Conservation (phyloP, 2,329 filamentous ascomycete genomes). For the Sclerotinia subarctica region DNA sequence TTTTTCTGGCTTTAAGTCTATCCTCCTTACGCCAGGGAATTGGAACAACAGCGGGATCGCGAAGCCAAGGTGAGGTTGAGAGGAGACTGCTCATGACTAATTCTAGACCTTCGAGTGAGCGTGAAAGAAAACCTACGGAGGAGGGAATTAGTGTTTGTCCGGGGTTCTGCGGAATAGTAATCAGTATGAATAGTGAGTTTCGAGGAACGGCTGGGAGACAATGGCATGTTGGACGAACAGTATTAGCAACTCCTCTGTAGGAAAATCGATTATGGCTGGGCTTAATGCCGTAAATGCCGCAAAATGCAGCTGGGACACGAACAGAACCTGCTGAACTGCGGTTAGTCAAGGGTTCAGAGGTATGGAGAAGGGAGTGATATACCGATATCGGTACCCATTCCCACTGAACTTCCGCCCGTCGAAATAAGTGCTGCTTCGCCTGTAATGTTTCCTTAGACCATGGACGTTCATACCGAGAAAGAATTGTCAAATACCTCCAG, state of each 20-base stretch:
- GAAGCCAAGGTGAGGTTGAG: constrained; percentile 57
- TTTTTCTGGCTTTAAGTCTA: constrained; percentile 29
- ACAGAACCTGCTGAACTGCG: constrained; percentile 23
- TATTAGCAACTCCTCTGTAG: constrained; percentile 56
- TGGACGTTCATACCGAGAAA: neutral
- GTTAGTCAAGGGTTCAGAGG: neutral
- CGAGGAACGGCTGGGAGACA: neutral
- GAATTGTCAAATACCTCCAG: constrained; percentile 45
- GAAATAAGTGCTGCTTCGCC: constrained; percentile 33
- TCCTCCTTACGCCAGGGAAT: constrained; percentile 56
- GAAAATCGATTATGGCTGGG: constrained; percentile 39
- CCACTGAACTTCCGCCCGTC: constrained; percentile 29
- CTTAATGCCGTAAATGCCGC: constrained; percentile 39
- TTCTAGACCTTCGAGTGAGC: constrained; percentile 50
- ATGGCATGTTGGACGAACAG: constrained; percentile 37
- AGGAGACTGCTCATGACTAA: constrained; percentile 55
- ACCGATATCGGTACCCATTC: constrained; percentile 35
- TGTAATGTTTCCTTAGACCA: neutral
- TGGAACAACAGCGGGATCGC: constrained; percentile 60
- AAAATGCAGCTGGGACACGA: constrained; percentile 38
- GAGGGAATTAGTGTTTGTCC: constrained; percentile 60
- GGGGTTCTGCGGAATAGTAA: constrained; percentile 7
- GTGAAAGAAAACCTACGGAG: constrained; percentile 59
- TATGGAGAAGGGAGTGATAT: neutral
- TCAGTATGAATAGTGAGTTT: neutral